Evolutionary conservation across 345 rosid species (phyloP), one percentile per base, ranked within the genome.

Genomic region (Gossypium turneri): DNA sequence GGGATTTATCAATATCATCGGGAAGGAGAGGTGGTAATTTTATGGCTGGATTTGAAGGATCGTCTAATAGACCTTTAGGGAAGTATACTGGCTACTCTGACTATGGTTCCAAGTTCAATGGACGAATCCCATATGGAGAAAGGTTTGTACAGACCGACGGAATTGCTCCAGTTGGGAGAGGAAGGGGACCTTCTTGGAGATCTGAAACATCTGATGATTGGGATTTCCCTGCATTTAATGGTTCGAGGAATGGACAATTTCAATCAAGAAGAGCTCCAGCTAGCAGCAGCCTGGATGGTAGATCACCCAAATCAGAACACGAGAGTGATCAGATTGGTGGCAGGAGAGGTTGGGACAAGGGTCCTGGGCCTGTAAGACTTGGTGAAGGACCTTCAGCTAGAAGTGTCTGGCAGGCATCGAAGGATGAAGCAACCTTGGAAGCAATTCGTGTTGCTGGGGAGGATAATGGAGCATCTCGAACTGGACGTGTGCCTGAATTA

Each of bases 301-400:
- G 93, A 78, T 89, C 94, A 78, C 84, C 92, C 25, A 89, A 86
- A 84, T 84, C 97, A 52, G 97, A 92, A 50, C 87, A 85, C 70
- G 97, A 92, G 66, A 83, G 75, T 76, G 97, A 88, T 59, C 96
- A 86, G 79, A 82, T 75, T 75, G 92, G 90, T 70, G 82, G 85
- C 77, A 83, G 97, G 87, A 89, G 97, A 86, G 97, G 84, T 65
- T 89, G 98, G 97, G 92, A 88, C 20, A 93, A 93, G 79, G 92
- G 81, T 63, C 82, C 84, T 27, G 94, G 88, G 74, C 87, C 89
- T 50, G 84, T 86, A 58, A 89, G 98, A 77, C 87, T 89, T 50
- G 98, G 99, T 22, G 99, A 96, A 80, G 99, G 99, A 68, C 98
- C 98, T 81, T 95, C 99, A 47, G 99, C 99, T 55, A 88, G 99